Evolutionary conservation across 805 yeast species (phyloP).

Genomic region (Cyberlindnera lachancei): DNA sequence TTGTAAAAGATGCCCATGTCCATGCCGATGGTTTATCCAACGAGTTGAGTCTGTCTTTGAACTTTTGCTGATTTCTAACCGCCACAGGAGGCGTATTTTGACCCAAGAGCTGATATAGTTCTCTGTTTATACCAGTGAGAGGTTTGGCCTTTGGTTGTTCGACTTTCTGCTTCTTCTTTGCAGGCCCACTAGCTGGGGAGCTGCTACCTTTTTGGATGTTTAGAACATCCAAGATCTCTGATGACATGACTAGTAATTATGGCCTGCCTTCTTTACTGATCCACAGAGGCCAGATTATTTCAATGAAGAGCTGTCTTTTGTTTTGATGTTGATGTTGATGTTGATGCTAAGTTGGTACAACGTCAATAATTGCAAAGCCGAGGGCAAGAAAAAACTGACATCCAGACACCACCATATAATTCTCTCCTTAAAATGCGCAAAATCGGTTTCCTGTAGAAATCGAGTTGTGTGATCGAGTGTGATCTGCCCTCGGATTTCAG

Average conservation of each 20-base stretch:
- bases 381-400: too few relatives aligned
- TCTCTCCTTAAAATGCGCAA: too few relatives aligned
- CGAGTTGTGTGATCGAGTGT: too few relatives aligned
- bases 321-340: conserved; percentile 1
- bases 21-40: conserved; percentile 72
- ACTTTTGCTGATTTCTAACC: conserved; percentile 42
- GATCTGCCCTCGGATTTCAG: too few relatives aligned
- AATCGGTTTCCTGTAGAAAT: too few relatives aligned
- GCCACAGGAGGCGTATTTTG: conserved; percentile 83
- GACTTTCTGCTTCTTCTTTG: conserved; percentile 28
- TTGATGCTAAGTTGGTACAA: too few relatives aligned
- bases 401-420: too few relatives aligned
- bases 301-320: too few relatives aligned
- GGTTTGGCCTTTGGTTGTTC: conserved; percentile 19
- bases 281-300: too few relatives aligned
- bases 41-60: conserved; percentile 58
- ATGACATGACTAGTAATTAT: conserved; percentile 25
- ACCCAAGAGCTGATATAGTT: conserved; percentile 80
- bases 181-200: conserved; percentile 10
- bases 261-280: not conserved
- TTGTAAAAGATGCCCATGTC: conserved; percentile 59
- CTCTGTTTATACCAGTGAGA: conserved; percentile 78
- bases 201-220: conserved; percentile 42
- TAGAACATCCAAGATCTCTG: conserved; percentile 72
- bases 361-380: too few relatives aligned